Evolutionary conservation across 371 early-diverging fungal species (phyloP), one percentile per base, ranked within the genome.

Genomic region (Umbelopsis sp.): DNA sequence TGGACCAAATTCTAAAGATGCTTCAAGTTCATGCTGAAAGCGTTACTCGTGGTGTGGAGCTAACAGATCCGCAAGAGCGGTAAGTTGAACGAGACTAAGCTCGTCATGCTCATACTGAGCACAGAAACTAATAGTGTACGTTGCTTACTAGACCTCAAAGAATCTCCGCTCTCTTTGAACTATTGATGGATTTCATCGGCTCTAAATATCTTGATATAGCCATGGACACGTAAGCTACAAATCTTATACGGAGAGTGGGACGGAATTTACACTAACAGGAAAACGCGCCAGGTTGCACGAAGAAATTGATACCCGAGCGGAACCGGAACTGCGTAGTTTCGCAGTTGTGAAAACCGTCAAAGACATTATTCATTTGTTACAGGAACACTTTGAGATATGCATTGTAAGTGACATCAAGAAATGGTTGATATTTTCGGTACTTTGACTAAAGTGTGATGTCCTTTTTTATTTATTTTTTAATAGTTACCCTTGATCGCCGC

Each of bases 1-100:
- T 85, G 4, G 80, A 86, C n/a, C 72, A 86, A 12, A 86, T 87
- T 32, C 69, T 91, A 62, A 78, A 87, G 50, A 74, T 96, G 67
- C 81, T 96, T 12, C 86, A 89, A 68, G 88, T 95, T 44, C 97
- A 97, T 76, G 86, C 93, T 1, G 97, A 96, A 75, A 90, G 94
- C 9, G 85, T 95, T 46, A 79, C 87, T 29, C 87, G 98, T 25
- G 93, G 95, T 65, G 86, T 91, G 20, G 94, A 95, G 73, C 80
- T 97, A 51, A 86, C 89, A 44, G 87, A 87, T 69, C 73, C 87
- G 16, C 80, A 86, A 62, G 93, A 93, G 68, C 72, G 91, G 90
- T 90, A 79, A 73, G 82, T 66, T 38, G 24, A 44, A 7, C 53
- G 37, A 9, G 11, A 22, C 69, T 4, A 32, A 29, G 0, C 35